phyloP scores from a whole-genome alignment of 257 asterid species.

The Plantago elongata region DNA sequence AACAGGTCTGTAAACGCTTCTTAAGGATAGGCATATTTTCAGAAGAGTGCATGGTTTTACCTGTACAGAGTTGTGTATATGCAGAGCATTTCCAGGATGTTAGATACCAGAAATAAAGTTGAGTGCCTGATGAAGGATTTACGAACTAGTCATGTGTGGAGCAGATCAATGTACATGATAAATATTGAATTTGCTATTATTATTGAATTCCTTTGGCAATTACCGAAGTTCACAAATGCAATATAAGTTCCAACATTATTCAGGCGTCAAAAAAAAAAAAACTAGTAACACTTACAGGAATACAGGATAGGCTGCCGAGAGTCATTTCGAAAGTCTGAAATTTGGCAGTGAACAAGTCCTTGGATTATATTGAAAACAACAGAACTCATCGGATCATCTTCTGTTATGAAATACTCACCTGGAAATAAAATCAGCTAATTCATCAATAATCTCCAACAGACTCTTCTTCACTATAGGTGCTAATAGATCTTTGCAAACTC shows the following conservation, averaged over 20 bases:
- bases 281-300: not conserved
- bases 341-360: constrained; percentile 17
- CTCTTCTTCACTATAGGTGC: not conserved
- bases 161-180: not conserved
- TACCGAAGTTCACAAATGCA: constrained; percentile 7
- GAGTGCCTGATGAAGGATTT: no score
- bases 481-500: no score
- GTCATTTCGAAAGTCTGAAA: constrained; percentile 1
- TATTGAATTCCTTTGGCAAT: constrained; percentile 14
- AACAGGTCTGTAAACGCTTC: constrained; percentile 34
- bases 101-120: constrained; percentile 26
- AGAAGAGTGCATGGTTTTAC: constrained; percentile 10
- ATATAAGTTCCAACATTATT: constrained; percentile 2
- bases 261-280: not conserved
- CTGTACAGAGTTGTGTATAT: constrained; percentile 18
- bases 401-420: constrained; percentile 26
- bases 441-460: not conserved
- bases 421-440: not conserved
- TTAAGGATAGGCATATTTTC: constrained; percentile 23
- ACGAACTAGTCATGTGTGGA: no score
- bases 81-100: constrained; percentile 22
- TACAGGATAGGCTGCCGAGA: no score
- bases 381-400: constrained; percentile 29
- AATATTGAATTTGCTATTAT: constrained; percentile 18
- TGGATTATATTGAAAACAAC: not conserved